A percentile compares a stretch with the other conserved stretches of the same genome.
These are phyloP conservation scores for Scutellaria baicalensis DNA, from an alignment of 257 asterid species.

Conservation along the genomic window DNA sequence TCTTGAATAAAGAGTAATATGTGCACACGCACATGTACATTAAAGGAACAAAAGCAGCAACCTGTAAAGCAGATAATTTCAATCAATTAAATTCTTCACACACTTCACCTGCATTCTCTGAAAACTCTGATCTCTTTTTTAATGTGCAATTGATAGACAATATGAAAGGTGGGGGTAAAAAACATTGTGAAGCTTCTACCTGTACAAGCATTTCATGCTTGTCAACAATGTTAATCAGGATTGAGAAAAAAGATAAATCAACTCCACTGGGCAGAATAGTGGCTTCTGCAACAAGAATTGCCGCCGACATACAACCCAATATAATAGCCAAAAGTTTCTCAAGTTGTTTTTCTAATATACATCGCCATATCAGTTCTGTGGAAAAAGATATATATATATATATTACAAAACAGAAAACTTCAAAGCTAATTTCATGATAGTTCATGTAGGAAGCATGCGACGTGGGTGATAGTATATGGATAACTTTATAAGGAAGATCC, in stretches of 20 bases:
- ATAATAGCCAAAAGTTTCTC: slow-evolving; percentile 49
- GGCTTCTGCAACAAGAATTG: slow-evolving; percentile 83
- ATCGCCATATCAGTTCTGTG: slow-evolving; percentile 69
- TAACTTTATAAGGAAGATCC: neutral
- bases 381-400: neutral
- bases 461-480: neutral
- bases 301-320: slow-evolving; percentile 67
- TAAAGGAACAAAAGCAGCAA: slow-evolving; percentile 62
- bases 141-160: neutral
- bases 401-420: neutral
- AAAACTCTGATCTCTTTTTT: neutral
- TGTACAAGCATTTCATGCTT: slow-evolving; percentile 53
- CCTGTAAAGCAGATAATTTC: slow-evolving; percentile 32
- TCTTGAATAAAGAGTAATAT: slow-evolving; percentile 70
- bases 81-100: neutral
- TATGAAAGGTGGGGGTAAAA: neutral
- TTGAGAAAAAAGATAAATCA: slow-evolving; percentile 70
- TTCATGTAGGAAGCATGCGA: neutral
- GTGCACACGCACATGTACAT: slow-evolving; percentile 91
- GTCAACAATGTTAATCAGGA: slow-evolving; percentile 43
- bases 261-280: slow-evolving; percentile 63
- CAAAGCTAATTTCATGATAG: neutral
- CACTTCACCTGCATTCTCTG: neutral
- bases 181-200: slow-evolving; percentile 36
- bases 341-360: slow-evolving; percentile 53